Base-by-base conservation (phyloP, 2,329 filamentous ascomycete genomes). In the Graphiopsis chlorocephala region DNA sequence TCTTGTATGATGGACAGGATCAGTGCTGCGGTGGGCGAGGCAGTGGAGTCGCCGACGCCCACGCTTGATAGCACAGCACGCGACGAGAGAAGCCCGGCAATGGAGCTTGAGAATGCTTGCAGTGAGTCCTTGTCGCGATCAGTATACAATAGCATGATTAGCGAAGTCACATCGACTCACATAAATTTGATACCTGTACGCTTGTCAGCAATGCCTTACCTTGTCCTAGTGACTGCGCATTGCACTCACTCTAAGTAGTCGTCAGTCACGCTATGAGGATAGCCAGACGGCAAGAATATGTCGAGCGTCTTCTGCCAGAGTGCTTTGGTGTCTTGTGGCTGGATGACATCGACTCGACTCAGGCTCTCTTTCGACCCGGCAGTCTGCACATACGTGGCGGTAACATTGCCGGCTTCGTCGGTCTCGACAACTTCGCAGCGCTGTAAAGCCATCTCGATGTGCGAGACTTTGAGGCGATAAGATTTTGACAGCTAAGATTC, bases 221-320 rank as follows among this genome's bases (percentile, higher is more conserved):
- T 50, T 3, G 8, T 53, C 5, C 14, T 38, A 8, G 14, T 48
- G 17, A 11, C 23, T 25, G 20, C 17, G 20, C 20, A 20, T 25
- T 6, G 23, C 84, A 78, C 88, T 76, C 86, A 96, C 80, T 89
- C 83, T 4, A 92, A 81, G 77, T 97, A 97, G 77, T 97, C 93
- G 15, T 86, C 81, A 1, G 90, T 94, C 31, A 97, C 93, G 57
- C 89, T 95, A 69, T 93, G 86, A 0, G 93, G 93, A 76, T 90
- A 97, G n/a, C 93, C 93, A 1, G 90, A 88, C 0, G 93, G 93
- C 1, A 97, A 83, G 74, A 97, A 96, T 29, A 93, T 85, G 69
- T 92, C 88, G 48, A 93, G 75, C 1, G 86, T 67, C 63, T 68
- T 75, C 70, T 78, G 78, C 69, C 74, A 74, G 64, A 73, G 68